These are phyloP conservation scores for Leccinum obscurum DNA, from an alignment of 768 basidiomycete genomes.

Conservation along the genomic window DNA sequence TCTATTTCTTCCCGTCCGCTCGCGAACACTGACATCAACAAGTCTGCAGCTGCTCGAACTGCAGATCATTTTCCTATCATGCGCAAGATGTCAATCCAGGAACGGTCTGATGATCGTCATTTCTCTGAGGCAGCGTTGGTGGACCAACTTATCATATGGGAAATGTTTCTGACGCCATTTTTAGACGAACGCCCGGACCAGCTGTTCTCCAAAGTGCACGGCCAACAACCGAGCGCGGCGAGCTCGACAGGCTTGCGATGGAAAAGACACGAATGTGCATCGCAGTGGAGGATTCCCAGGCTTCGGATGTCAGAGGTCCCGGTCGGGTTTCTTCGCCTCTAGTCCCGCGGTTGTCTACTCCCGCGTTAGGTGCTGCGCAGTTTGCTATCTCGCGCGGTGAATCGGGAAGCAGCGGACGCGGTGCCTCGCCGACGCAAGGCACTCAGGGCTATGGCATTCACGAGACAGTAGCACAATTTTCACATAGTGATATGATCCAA, in stretches of 20 bases:
- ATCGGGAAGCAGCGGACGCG: too few relatives aligned
- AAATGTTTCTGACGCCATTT: not conserved
- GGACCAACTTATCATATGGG: not conserved
- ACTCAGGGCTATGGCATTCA: not conserved
- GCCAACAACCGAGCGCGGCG: not conserved
- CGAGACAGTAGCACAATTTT: not conserved
- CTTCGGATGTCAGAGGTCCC: not conserved
- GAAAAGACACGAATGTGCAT: not conserved
- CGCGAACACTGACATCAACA: not conserved
- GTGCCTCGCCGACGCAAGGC: not conserved
- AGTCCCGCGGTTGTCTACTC: not conserved
- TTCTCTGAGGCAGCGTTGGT: conserved; percentile 8
- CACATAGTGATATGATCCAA: not conserved
- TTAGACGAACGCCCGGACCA: conserved; percentile 5
- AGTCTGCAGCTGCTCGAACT: not conserved
- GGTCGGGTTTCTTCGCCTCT: not conserved
- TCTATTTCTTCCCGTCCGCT: not conserved
- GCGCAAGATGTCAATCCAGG: not conserved
- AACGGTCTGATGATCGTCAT: not conserved
- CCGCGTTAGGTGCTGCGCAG: not conserved
- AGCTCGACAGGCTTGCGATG: not conserved
- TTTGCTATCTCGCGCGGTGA: not conserved
- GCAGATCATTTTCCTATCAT: not conserved
- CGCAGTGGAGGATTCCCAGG: not conserved
- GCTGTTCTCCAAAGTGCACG: not conserved